Conservation (phyloP, 2,329 filamentous ascomycete genomes). For the Conoideocrella luteorostrata region DNA sequence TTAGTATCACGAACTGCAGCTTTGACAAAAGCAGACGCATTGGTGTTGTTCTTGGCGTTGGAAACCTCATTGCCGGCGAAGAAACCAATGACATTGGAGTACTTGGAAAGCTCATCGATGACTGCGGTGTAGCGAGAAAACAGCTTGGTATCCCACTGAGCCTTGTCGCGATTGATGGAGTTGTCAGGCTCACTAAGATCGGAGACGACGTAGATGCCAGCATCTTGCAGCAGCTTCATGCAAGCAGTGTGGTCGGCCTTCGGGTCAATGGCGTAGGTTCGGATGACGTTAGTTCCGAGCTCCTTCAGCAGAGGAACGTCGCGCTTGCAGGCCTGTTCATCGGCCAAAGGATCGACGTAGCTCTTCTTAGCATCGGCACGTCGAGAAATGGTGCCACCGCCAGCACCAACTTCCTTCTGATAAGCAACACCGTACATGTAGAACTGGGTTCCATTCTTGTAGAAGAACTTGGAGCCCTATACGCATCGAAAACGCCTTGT, state of each 20-base stretch:
- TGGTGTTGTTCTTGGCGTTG: slow-evolving; percentile 82
- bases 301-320: slow-evolving; percentile 76
- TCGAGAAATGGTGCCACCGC: slow-evolving; percentile 39
- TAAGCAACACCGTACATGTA: slow-evolving; percentile 94
- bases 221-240: slow-evolving; percentile 75
- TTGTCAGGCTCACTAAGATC: slow-evolving; percentile 75
- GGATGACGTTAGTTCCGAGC: slow-evolving; percentile 85
- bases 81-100: slow-evolving; percentile 92
- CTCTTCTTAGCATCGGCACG: slow-evolving; percentile 26
- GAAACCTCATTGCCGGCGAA: slow-evolving; percentile 98
- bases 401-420: slow-evolving; percentile 68
- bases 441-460: slow-evolving; percentile 61
- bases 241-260: slow-evolving; percentile 70
- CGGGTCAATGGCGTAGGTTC: slow-evolving; percentile 89
- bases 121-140: slow-evolving; percentile 78
- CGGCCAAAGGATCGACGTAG: slow-evolving; percentile 79
- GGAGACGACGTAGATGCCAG: slow-evolving; percentile 91
- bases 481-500: slow-evolving; percentile 6
- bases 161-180: slow-evolving; percentile 79
- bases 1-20: slow-evolving; percentile 95
- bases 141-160: slow-evolving; percentile 72
- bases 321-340: slow-evolving; percentile 65
- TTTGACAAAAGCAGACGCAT: slow-evolving; percentile 91
- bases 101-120: slow-evolving; percentile 72
- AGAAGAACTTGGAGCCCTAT: slow-evolving; percentile 82